Conservation (phyloP, 2,329 filamentous ascomycete species). For the Neofusicoccum parvum region DNA sequence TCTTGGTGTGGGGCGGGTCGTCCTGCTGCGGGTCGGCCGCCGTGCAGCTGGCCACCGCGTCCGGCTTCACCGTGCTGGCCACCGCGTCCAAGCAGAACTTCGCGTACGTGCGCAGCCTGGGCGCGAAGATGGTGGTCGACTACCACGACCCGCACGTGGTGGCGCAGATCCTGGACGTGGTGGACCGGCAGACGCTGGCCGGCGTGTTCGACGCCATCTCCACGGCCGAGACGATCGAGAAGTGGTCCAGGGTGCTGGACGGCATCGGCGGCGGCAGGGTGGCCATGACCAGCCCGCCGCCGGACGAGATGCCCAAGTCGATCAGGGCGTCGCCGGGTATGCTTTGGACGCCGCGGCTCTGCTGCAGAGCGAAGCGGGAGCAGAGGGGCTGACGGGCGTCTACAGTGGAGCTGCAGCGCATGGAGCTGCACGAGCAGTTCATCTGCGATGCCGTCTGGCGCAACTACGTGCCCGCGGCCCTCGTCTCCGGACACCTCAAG, state of each 20-base stretch:
- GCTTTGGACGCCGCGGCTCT: no score
- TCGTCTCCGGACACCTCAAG: not conserved
- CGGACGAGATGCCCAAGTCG: not conserved
- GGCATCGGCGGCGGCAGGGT: not conserved
- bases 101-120: slow-evolving; percentile 47
- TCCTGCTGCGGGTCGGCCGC: slow-evolving; percentile 50
- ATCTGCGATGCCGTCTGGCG: not conserved
- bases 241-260: not conserved
- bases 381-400: no score
- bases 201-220: slow-evolving; percentile 1
- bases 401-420: not conserved
- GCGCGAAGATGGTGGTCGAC: slow-evolving; percentile 26
- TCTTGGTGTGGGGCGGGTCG: slow-evolving; percentile 57
- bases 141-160: slow-evolving; percentile 12
- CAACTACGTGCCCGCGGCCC: not conserved
- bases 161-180: slow-evolving; percentile 12
- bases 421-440: not conserved
- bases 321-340: not conserved
- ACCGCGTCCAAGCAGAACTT: slow-evolving; percentile 49
- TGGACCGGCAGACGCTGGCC: not conserved
- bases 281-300: not conserved
- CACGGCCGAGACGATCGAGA: not conserved
- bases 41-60: slow-evolving; percentile 49
- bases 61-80: slow-evolving; percentile 50
- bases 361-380: no score